phyloP scores from a whole-genome alignment of 1,284 basidiomycete genomes.

The Pisolithus thermaeus region DNA sequence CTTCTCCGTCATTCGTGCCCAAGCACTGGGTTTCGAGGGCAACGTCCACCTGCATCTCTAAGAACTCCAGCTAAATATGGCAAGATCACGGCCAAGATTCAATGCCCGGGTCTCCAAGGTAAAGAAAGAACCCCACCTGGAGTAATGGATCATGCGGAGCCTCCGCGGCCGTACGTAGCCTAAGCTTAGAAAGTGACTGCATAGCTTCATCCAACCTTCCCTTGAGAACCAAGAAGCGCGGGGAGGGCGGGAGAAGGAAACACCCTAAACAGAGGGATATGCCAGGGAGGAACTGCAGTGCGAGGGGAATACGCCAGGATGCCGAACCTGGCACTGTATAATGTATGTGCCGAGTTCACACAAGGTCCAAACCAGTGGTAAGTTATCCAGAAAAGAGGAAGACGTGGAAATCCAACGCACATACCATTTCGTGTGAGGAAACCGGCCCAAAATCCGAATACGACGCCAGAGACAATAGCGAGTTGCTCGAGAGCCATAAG shows the following conservation, averaged over 20 bases:
- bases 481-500: slow-evolving; percentile 77
- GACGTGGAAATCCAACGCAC: slow-evolving; percentile 15
- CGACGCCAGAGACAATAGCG: slow-evolving; percentile 72
- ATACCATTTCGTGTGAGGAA: slow-evolving; percentile 63
- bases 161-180: slow-evolving; percentile 36
- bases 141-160: slow-evolving; percentile 45
- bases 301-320: slow-evolving; percentile 76
- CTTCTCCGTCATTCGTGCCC: slow-evolving; percentile 14
- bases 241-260: slow-evolving; percentile 66
- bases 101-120: neutral
- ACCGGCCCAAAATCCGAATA: slow-evolving; percentile 77
- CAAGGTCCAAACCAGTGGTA: slow-evolving; percentile 1
- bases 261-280: slow-evolving; percentile 58
- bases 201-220: slow-evolving; percentile 52
- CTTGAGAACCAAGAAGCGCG: slow-evolving; percentile 57
- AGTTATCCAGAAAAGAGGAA: neutral
- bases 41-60: slow-evolving; percentile 68
- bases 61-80: slow-evolving; percentile 50
- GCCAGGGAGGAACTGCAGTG: slow-evolving; percentile 67
- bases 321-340: slow-evolving; percentile 45
- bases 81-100: neutral
- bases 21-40: slow-evolving; percentile 38
- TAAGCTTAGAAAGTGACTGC: slow-evolving; percentile 47
- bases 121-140: slow-evolving; percentile 31
- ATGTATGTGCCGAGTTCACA: neutral